Evolutionary conservation across 148 eudicot species (phyloP).

Genomic region (Chenopodium formosanum): DNA sequence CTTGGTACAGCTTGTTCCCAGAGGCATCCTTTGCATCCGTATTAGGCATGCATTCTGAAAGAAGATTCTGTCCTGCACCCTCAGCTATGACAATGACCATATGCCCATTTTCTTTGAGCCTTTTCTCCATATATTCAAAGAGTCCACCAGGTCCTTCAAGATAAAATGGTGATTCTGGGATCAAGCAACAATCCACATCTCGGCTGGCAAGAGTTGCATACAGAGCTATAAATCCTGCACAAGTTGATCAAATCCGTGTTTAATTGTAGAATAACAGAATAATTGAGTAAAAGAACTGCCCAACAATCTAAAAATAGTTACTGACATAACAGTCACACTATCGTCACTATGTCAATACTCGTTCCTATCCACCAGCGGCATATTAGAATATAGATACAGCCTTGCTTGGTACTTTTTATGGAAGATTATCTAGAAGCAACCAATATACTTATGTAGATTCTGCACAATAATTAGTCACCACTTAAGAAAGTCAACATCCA

Average conservation of each 20-base stretch:
- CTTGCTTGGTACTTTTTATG: background rate
- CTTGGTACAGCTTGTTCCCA: slow-evolving; percentile 46
- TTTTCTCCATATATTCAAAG: slow-evolving; percentile 40
- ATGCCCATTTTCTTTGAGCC: slow-evolving; percentile 47
- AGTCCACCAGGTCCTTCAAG: slow-evolving; percentile 49
- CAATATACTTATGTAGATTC: no score
- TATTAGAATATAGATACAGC: background rate
- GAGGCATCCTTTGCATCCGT: slow-evolving; percentile 42
- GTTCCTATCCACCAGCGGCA: background rate
- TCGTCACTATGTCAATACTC: background rate
- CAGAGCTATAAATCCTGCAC: slow-evolving; percentile 45
- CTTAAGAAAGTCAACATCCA: background rate
- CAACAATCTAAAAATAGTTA: background rate
- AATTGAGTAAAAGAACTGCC: background rate
- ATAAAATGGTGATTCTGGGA: slow-evolving; percentile 47
- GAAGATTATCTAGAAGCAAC: background rate
- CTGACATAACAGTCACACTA: background rate
- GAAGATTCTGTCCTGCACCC: slow-evolving; percentile 46
- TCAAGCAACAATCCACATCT: slow-evolving; percentile 51
- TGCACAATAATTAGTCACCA: background rate
- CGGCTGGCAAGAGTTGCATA: slow-evolving; percentile 49
- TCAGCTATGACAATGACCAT: slow-evolving; percentile 49
- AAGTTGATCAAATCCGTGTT: background rate
- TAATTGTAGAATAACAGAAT: background rate
- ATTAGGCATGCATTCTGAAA: slow-evolving; percentile 31